phyloP scores from a whole-genome alignment of 2,329 filamentous ascomycete genomes.

The Fusarium sp. region DNA sequence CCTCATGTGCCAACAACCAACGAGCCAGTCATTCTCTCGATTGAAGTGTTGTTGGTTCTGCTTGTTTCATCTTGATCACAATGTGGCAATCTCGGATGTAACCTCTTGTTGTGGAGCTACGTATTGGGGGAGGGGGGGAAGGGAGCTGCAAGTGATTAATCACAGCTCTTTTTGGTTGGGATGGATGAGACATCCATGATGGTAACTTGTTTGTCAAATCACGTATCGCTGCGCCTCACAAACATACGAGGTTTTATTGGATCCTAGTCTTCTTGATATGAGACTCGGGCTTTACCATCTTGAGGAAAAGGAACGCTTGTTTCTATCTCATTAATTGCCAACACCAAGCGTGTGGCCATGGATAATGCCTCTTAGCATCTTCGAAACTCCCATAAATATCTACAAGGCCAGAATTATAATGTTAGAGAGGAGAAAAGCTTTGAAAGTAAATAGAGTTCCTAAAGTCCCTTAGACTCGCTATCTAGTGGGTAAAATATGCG shows the following conservation, averaged over 20 bases:
- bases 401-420: background rate
- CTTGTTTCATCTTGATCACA: background rate
- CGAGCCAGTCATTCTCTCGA: background rate
- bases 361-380: background rate
- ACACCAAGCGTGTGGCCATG: background rate
- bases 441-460: background rate
- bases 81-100: background rate
- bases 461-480: background rate
- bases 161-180: background rate
- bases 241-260: background rate
- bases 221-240: background rate
- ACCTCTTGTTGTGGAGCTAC: background rate
- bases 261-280: background rate
- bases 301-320: background rate
- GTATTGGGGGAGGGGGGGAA: background rate
- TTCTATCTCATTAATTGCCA: background rate
- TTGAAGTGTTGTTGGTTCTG: background rate
- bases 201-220: background rate
- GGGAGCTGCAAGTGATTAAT: background rate
- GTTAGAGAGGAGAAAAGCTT: background rate
- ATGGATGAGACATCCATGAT: background rate
- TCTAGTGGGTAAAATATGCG: background rate
- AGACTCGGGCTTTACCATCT: background rate
- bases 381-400: background rate
- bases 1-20: background rate